These are phyloP conservation scores for Fusarium camptoceras DNA, from an alignment of 2,329 filamentous ascomycete species.

Conservation along the genomic window DNA sequence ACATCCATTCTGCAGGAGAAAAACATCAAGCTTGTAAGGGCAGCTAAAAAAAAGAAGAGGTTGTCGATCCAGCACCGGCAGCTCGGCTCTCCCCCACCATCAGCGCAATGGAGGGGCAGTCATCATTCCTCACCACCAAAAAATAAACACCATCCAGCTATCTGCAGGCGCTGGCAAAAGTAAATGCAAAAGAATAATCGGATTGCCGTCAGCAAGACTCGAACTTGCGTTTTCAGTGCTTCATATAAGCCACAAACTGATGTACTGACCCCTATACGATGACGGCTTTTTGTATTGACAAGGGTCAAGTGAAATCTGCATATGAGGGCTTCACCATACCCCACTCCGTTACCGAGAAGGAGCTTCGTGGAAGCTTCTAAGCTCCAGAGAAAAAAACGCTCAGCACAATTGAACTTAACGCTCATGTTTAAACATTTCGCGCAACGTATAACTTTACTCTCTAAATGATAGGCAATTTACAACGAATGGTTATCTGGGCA, in stretches of 20 bases:
- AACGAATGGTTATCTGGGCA: neutral
- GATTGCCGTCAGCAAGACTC: conserved; percentile 41
- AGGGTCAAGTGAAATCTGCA: neutral
- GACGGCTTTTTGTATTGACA: conserved; percentile 32
- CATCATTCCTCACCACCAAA: neutral
- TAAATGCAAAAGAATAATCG: conserved; percentile 11
- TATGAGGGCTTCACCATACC: neutral
- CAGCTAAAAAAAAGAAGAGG: neutral
- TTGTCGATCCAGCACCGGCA: neutral
- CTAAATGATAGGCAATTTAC: neutral
- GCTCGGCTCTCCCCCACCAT: neutral
- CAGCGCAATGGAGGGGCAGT: conserved; percentile 1
- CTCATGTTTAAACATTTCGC: too few relatives aligned
- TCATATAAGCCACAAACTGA: conserved; percentile 38
- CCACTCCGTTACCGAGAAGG: conserved; percentile 14
- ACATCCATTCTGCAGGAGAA: neutral
- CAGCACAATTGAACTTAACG: neutral
- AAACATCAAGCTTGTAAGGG: neutral
- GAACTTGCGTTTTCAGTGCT: conserved; percentile 44
- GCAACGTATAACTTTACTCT: neutral
- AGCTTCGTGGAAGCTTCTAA: neutral
- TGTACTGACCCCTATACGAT: conserved; percentile 46
- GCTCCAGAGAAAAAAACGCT: neutral
- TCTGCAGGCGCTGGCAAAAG: neutral
- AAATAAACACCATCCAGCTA: neutral